Percentiles rank a stretch among this genome's conserved stretches.
Conservation (phyloP, 2,329 filamentous ascomycete species). For the Simplicillium aogashimaense region DNA sequence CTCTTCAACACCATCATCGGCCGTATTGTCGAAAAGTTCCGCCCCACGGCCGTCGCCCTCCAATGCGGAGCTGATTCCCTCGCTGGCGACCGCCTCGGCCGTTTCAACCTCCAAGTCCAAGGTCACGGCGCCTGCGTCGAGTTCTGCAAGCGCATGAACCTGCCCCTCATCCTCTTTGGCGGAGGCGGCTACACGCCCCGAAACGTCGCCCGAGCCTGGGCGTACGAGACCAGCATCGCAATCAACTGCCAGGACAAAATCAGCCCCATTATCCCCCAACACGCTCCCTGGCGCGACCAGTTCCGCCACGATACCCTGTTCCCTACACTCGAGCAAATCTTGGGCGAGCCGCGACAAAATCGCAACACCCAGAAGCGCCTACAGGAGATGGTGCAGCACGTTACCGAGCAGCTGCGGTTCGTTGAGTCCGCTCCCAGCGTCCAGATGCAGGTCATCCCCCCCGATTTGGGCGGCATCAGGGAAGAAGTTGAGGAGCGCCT, state of each 20-base stretch:
- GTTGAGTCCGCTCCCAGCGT: constrained; percentile 79
- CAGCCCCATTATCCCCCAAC: constrained; percentile 60
- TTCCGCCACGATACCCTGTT: constrained; percentile 85
- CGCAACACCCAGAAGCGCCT: constrained; percentile 70
- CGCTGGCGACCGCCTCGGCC: constrained; percentile 83
- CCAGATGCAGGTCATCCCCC: constrained; percentile 71
- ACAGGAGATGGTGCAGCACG: constrained; percentile 63
- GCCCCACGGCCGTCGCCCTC: constrained; percentile 82
- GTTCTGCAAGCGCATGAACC: constrained; percentile 70
- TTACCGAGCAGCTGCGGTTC: constrained; percentile 79
- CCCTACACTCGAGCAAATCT: constrained; percentile 67
- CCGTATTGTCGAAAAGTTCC: constrained; percentile 70
- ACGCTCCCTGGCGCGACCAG: constrained; percentile 78
- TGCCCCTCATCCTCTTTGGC: constrained; percentile 84
- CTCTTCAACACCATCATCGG: constrained; percentile 78
- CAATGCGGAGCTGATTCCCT: constrained; percentile 95
- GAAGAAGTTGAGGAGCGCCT: constrained; percentile 60
- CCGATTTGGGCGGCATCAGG: constrained; percentile 59
- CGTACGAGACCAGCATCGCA: constrained; percentile 88
- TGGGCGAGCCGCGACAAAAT: constrained; percentile 62
- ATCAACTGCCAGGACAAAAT: constrained; percentile 66
- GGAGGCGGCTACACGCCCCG: constrained; percentile 94
- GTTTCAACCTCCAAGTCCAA: constrained; percentile 94
- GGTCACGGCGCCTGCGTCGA: constrained; percentile 87
- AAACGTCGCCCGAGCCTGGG: constrained; percentile 94